These are phyloP conservation scores for Cryptococcus sp. DNA, from an alignment of 1,284 basidiomycete species.

Conservation along the genomic window DNA sequence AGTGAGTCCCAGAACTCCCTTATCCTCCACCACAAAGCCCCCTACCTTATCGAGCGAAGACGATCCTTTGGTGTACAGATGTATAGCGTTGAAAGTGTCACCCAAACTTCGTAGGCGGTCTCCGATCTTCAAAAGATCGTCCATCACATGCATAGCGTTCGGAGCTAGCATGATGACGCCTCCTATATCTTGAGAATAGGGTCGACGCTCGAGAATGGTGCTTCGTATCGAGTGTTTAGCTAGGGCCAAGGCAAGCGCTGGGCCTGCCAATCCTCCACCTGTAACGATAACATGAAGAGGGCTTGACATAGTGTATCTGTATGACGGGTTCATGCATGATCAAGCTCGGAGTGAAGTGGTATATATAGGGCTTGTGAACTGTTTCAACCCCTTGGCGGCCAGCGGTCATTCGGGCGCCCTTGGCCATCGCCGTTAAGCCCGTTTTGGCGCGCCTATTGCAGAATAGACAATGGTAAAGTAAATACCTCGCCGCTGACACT, in stretches of 20 bases:
- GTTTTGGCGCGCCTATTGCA: too few species aligned
- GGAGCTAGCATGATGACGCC: conserved; percentile 20
- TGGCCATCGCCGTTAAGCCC: too few species aligned
- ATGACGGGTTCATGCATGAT: too few species aligned
- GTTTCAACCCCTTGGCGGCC: too few species aligned
- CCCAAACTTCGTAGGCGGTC: conserved; percentile 6
- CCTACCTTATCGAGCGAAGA: conserved; percentile 10
- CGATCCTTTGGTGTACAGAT: conserved; percentile 9
- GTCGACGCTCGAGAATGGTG: conserved; percentile 21
- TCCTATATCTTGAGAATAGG: conserved; percentile 4
- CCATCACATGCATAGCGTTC: conserved; percentile 17
- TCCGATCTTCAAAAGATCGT: conserved; percentile 12
- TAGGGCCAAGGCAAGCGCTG: conserved; percentile 19
- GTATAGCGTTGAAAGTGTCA: conserved; percentile 10
- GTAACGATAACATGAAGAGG: conserved; percentile 18
- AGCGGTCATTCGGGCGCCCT: too few species aligned
- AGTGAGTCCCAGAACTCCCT: conserved; percentile 12
- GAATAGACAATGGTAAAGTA: too few species aligned
- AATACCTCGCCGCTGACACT: too few species aligned
- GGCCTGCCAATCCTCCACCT: conserved; percentile 21
- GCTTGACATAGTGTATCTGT: background rate
- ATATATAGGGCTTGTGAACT: too few species aligned
- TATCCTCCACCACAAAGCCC: conserved; percentile 3
- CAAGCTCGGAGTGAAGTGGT: too few species aligned
- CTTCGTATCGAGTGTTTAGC: conserved; percentile 12